Conservation (phyloP, 257 asterid species). For the Scutellaria galericulata region DNA sequence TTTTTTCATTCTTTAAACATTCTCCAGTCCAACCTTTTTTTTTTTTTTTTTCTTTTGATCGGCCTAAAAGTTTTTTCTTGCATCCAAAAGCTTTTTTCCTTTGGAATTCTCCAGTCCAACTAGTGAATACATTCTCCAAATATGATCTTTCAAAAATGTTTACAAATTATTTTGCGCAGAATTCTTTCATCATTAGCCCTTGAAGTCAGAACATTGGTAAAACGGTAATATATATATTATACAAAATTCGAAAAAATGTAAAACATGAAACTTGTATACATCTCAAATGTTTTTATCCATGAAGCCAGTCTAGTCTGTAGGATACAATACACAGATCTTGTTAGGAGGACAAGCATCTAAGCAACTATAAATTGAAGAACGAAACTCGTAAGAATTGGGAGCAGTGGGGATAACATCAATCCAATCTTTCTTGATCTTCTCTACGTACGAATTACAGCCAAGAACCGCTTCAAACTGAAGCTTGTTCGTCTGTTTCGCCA, state of each 20-base stretch:
- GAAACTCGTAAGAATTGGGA: slow-evolving; percentile 76
- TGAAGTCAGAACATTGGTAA: no score
- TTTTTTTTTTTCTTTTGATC: no score
- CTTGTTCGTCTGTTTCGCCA: slow-evolving; percentile 54
- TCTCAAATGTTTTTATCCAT: slow-evolving; percentile 10
- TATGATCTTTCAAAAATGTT: no score
- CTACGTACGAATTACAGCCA: slow-evolving; percentile 49
- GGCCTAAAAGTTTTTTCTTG: no score
- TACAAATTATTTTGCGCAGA: no score
- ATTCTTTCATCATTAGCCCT: no score
- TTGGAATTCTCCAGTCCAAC: no score
- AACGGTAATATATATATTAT: no score
- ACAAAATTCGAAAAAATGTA: not conserved
- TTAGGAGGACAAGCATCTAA: slow-evolving; percentile 53
- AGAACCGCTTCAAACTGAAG: slow-evolving; percentile 62
- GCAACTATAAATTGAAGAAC: slow-evolving; percentile 65
- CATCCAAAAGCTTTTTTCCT: no score
- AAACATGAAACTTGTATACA: not conserved
- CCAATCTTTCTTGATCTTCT: slow-evolving; percentile 77
- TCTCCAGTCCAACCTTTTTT: no score
- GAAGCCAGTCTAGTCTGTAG: slow-evolving; percentile 21
- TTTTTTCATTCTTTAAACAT: no score
- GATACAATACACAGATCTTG: slow-evolving; percentile 64
- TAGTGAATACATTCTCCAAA: no score
- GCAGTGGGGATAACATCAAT: slow-evolving; percentile 60